A percentile compares a stretch with the other conserved stretches of the same genome.
These are phyloP conservation scores for Collybia sp. DNA, from an alignment of 768 basidiomycete genomes.

Conservation along the genomic window DNA sequence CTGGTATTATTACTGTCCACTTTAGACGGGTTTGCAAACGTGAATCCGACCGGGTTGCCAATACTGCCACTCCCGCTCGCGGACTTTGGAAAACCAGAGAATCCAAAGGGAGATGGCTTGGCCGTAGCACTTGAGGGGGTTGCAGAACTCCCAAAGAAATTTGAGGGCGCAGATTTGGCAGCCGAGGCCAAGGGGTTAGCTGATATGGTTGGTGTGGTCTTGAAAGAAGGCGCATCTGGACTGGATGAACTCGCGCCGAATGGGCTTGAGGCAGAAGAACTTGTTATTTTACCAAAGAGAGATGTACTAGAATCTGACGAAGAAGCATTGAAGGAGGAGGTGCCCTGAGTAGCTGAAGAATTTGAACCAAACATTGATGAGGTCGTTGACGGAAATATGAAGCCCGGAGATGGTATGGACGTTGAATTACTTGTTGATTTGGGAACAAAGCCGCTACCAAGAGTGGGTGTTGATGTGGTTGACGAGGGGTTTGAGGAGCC, in stretches of 20 bases:
- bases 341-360: not conserved
- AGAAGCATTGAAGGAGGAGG: constrained; percentile 6
- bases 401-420: constrained; percentile 2
- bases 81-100: constrained; percentile 26
- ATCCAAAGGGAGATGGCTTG: constrained; percentile 25
- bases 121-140: constrained; percentile 12
- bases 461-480: not conserved
- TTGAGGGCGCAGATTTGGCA: constrained; percentile 5
- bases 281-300: not conserved
- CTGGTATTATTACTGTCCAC: constrained; percentile 12
- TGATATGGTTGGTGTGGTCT: constrained; percentile 9
- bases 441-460: constrained; percentile 3
- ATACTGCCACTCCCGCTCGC: constrained; percentile 38
- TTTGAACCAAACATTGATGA: constrained; percentile 1
- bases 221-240: constrained; percentile 1
- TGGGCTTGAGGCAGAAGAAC: not conserved
- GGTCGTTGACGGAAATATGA: not conserved
- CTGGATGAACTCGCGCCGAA: not conserved
- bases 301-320: constrained; percentile 5
- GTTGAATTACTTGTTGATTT: not conserved
- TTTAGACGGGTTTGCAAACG: constrained; percentile 40
- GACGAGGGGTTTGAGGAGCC: constrained; percentile 5
- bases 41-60: constrained; percentile 63
- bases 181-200: constrained; percentile 1
- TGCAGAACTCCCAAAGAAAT: constrained; percentile 7